phyloP scores from a whole-genome alignment of 106 monocot species.

The Cymbidium sinense region DNA sequence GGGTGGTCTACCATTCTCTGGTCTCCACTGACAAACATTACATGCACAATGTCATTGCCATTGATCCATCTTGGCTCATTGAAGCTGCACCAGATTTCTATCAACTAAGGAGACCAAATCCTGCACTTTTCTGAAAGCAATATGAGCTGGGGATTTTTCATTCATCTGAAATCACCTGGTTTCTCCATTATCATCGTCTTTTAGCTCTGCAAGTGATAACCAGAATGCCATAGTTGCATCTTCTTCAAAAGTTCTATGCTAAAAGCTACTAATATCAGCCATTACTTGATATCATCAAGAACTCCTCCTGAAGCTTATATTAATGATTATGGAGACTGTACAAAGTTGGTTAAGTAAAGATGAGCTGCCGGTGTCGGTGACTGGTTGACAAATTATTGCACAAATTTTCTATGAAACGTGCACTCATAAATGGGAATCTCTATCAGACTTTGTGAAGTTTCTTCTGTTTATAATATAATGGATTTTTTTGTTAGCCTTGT shows the following conservation, averaged over 20 bases:
- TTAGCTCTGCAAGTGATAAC: neutral
- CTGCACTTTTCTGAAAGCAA: conserved; percentile 33
- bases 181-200: neutral
- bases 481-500: too few relatives aligned
- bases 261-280: too few relatives aligned
- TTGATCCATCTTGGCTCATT: conserved; percentile 89
- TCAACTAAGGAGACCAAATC: conserved; percentile 51
- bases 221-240: neutral
- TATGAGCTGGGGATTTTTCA: neutral
- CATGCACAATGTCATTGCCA: conserved; percentile 85
- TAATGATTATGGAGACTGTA: neutral
- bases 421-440: too few relatives aligned
- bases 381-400: too few relatives aligned
- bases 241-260: neutral
- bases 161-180: neutral
- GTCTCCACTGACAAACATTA: conserved; percentile 92
- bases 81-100: conserved; percentile 95
- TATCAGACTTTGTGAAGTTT: too few relatives aligned
- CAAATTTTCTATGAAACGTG: too few relatives aligned
- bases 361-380: too few relatives aligned
- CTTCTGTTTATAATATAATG: too few relatives aligned
- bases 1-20: conserved; percentile 90
- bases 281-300: too few relatives aligned
- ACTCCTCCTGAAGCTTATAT: neutral
- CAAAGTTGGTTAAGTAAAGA: neutral